phyloP scores from a whole-genome alignment of 805 yeast species.

The Kluyveromyces starmeri region DNA sequence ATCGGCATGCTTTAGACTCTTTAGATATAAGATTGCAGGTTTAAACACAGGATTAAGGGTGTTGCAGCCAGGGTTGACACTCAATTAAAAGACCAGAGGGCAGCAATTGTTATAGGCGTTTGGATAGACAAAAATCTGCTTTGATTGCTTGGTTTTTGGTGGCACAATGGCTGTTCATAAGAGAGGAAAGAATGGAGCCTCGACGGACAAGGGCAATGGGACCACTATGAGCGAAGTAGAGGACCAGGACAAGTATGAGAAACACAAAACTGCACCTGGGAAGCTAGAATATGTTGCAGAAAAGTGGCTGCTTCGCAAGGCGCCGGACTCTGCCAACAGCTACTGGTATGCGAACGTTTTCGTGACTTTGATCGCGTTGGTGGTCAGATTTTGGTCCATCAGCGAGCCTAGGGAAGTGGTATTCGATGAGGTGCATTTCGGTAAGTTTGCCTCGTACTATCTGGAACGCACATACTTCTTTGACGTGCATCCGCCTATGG shows the following conservation, averaged over 20 bases:
- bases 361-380: slow-evolving; percentile 60
- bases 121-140: too few species aligned
- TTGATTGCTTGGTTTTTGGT: background rate
- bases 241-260: slow-evolving; percentile 5
- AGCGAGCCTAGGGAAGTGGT: slow-evolving; percentile 68
- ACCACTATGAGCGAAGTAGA: background rate
- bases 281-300: slow-evolving; percentile 15
- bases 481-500: slow-evolving; percentile 97
- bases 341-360: slow-evolving; percentile 42
- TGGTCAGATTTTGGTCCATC: slow-evolving; percentile 53
- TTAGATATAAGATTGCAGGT: too few species aligned
- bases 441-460: slow-evolving; percentile 79
- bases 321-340: slow-evolving; percentile 27
- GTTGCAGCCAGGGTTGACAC: too few species aligned
- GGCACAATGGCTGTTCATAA: slow-evolving; percentile 2
- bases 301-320: slow-evolving; percentile 21
- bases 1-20: too few species aligned
- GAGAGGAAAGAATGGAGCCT: background rate
- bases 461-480: slow-evolving; percentile 86
- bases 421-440: slow-evolving; percentile 82
- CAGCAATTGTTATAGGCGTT: too few species aligned
- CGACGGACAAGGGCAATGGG: background rate
- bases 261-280: background rate
- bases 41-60: too few species aligned
- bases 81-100: too few species aligned